phyloP scores from a whole-genome alignment of 108 stramenopile species.

The Discostella pseudostelligera region DNA sequence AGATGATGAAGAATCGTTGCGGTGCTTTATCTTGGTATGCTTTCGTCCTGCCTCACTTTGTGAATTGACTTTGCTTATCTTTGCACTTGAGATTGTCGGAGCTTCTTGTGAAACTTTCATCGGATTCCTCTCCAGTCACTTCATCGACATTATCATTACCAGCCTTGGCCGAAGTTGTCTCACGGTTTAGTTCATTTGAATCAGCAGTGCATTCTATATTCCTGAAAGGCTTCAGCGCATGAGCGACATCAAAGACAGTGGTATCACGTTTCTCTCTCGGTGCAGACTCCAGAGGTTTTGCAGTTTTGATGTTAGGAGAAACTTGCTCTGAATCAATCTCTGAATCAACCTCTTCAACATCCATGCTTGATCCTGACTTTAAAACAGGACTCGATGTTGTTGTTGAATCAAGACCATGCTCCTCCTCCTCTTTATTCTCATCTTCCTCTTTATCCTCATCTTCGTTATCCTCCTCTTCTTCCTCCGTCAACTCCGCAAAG shows the following conservation, averaged over 20 bases:
- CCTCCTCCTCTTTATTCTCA: too few relatives aligned
- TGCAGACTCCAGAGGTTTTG: background rate
- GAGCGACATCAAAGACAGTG: conserved; percentile 8
- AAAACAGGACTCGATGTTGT: conserved; percentile 13
- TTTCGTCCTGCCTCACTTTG: conserved; percentile 16
- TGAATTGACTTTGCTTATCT: conserved; percentile 18
- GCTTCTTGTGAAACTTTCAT: conserved; percentile 9
- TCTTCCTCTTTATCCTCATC: too few relatives aligned
- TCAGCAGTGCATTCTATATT: background rate
- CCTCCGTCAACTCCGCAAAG: too few relatives aligned
- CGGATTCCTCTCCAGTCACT: conserved; percentile 1
- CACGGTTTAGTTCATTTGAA: background rate
- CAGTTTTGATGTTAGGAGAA: conserved; percentile 3
- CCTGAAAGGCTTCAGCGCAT: background rate
- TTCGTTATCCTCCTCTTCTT: too few relatives aligned
- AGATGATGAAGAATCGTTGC: conserved; percentile 21
- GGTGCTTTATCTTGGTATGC: conserved; percentile 5
- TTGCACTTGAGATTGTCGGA: background rate
- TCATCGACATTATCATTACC: conserved; percentile 16
- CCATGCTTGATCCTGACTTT: conserved; percentile 4
- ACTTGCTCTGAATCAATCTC: background rate
- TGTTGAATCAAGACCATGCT: too few relatives aligned
- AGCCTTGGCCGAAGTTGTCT: background rate
- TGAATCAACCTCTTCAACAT: background rate
- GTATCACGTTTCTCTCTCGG: conserved; percentile 6